Evolutionary conservation across 2,329 filamentous ascomycete species (phyloP).

Genomic region (Aspergillus quadrilineatus): DNA sequence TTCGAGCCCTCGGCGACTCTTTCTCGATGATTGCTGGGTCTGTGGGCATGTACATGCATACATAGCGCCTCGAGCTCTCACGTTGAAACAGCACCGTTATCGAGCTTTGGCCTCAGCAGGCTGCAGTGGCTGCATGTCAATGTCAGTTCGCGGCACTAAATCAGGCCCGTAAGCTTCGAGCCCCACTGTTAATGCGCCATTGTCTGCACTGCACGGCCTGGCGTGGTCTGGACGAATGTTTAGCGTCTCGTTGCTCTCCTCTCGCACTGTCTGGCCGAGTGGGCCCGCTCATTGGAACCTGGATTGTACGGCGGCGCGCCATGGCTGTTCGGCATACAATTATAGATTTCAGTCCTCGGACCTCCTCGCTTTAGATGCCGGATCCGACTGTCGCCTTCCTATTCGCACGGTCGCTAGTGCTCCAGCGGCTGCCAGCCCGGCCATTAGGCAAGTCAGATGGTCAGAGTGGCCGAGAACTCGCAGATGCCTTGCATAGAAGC

Average conservation of each 20-base stretch:
- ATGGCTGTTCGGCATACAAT: background rate
- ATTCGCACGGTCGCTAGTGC: background rate
- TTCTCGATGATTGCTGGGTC: conserved; percentile 2
- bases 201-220: conserved; percentile 12
- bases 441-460: conserved; percentile 7
- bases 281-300: background rate
- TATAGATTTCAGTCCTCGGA: background rate
- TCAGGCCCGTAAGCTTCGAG: conserved; percentile 14
- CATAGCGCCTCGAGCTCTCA: conserved; percentile 7
- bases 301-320: background rate
- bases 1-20: background rate
- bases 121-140: conserved; percentile 10
- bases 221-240: conserved; percentile 12
- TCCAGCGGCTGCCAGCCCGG: background rate
- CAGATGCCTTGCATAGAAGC: conserved; percentile 13
- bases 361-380: conserved; percentile 6
- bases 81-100: conserved; percentile 6
- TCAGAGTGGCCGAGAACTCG: background rate
- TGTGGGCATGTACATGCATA: conserved; percentile 1
- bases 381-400: conserved; percentile 3
- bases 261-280: background rate
- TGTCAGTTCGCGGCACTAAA: conserved; percentile 16
- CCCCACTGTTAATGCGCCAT: conserved; percentile 10
- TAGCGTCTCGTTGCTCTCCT: conserved; percentile 7
- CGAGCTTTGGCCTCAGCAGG: conserved; percentile 15